Percentiles rank a stretch among this genome's conserved stretches.
Conservation (phyloP, 2,329 filamentous ascomycete genomes). For the Hypoxylon sp. region DNA sequence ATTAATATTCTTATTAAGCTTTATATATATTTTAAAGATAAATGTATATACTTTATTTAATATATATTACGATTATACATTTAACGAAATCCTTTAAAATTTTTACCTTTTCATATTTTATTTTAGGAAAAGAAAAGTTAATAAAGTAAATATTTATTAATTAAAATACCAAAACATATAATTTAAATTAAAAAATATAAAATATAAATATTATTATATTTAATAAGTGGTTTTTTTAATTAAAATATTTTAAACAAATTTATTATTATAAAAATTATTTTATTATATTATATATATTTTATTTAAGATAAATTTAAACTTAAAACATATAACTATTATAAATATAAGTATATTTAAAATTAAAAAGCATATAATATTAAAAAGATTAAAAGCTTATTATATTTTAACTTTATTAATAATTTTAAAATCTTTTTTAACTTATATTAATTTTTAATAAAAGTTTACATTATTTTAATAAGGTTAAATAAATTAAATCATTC, state of each 20-base stretch:
- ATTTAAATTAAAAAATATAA: background rate
- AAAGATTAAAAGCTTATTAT: too few relatives aligned
- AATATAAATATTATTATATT: constrained; percentile 4
- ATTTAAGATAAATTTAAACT: too few relatives aligned
- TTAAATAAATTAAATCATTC: too few relatives aligned
- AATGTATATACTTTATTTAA: too few relatives aligned
- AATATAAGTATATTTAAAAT: constrained; percentile 9
- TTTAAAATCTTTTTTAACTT: too few relatives aligned
- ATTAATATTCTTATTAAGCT: background rate
- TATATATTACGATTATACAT: background rate
- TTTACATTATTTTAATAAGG: background rate
- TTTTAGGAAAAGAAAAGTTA: background rate
- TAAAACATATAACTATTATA: background rate
- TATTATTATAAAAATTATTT: background rate
- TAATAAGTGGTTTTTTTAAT: constrained; percentile 2
- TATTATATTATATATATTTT: constrained; percentile 4
- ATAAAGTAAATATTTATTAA: background rate
- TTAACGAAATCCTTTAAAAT: background rate
- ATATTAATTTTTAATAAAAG: too few relatives aligned
- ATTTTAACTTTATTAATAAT: too few relatives aligned
- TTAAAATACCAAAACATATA: background rate
- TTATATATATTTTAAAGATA: too few relatives aligned
- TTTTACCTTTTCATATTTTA: background rate
- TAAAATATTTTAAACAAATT: background rate
- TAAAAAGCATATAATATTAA: background rate